These are phyloP conservation scores for Clavispora phyllophila DNA, from an alignment of 805 yeast genomes.

Conservation along the genomic window DNA sequence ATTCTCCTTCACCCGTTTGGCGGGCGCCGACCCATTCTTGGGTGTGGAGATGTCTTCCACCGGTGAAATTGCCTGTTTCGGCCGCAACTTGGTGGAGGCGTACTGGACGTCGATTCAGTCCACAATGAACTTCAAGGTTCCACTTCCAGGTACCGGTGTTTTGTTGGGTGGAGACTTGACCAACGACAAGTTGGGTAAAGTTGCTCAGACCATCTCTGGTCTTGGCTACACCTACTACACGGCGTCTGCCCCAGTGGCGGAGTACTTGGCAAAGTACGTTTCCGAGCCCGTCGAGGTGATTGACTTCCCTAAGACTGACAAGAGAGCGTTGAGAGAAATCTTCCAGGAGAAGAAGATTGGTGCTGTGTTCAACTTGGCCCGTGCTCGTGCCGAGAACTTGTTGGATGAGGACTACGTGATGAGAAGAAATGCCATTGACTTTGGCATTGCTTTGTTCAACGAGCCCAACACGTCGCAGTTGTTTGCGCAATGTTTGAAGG, in stretches of 20 bases:
- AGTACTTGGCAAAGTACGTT: conserved; percentile 54
- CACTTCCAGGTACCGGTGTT: conserved; percentile 84
- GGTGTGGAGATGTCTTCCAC: conserved; percentile 99
- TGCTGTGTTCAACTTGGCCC: conserved; percentile 89
- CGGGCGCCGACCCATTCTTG: conserved; percentile 98
- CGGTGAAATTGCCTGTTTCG: conserved; percentile 98
- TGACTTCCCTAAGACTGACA: conserved; percentile 89
- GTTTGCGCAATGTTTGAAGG: conserved; percentile 78
- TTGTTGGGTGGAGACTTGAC: conserved; percentile 91
- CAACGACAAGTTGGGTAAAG: conserved; percentile 63
- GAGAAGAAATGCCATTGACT: conserved; percentile 99
- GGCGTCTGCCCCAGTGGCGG: conserved; percentile 67
- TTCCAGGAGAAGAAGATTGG: conserved; percentile 82
- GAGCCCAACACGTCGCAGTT: conserved; percentile 91
- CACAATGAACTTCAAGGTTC: conserved; percentile 94
- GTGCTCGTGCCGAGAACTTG: conserved; percentile 78
- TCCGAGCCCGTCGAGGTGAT: conserved; percentile 55
- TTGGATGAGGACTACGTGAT: conserved; percentile 90
- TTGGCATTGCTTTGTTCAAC: conserved; percentile 92
- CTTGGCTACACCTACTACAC: conserved; percentile 80
- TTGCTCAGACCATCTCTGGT: conserved; percentile 62
- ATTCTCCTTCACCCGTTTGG: conserved; percentile 95
- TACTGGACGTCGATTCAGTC: conserved; percentile 98
- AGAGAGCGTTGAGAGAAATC: conserved; percentile 87
- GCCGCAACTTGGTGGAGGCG: conserved; percentile 78